Conservation (phyloP, 2,329 filamentous ascomycete genomes). For the Sporothrix inflata region DNA sequence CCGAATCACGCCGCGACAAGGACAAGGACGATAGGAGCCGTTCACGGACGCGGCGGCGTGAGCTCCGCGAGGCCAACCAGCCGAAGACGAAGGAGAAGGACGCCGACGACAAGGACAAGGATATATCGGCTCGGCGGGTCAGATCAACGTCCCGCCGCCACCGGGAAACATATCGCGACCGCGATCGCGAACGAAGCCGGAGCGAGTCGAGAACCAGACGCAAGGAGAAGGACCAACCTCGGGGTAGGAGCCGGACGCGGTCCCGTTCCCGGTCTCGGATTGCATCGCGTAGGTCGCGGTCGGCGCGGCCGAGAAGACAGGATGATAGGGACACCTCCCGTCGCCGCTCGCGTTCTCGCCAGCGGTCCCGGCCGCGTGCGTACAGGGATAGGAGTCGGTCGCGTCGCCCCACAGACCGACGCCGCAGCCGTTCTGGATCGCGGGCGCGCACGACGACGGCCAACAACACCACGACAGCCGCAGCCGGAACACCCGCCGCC, state of each 20-base stretch:
- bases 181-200: conserved; percentile 26
- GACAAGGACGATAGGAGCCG: conserved; percentile 23
- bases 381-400: conserved; percentile 30
- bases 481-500: not conserved
- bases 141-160: conserved; percentile 31
- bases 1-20: conserved; percentile 34
- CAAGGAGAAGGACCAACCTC: conserved; percentile 14
- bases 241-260: conserved; percentile 27
- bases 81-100: not conserved
- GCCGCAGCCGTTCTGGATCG: conserved; percentile 36
- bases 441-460: conserved; percentile 37
- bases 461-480: conserved; percentile 29
- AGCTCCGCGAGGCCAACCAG: not conserved
- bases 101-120: not conserved
- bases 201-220: conserved; percentile 25
- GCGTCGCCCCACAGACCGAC: conserved; percentile 31
- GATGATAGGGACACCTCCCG: conserved; percentile 9
- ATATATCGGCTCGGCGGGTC: not conserved
- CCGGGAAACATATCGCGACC: conserved; percentile 24
- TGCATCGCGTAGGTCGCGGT: conserved; percentile 1
- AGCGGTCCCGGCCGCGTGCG: conserved; percentile 16
- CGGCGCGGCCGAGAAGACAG: conserved; percentile 14
- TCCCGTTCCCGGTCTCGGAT: conserved; percentile 15
- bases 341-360: conserved; percentile 23
- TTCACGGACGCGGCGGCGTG: conserved; percentile 22